A percentile compares a stretch with the other conserved stretches of the same genome.
Evolutionary conservation across 1,139 yeast species (phyloP).

Genomic region (Waltiozyma sp.): DNA sequence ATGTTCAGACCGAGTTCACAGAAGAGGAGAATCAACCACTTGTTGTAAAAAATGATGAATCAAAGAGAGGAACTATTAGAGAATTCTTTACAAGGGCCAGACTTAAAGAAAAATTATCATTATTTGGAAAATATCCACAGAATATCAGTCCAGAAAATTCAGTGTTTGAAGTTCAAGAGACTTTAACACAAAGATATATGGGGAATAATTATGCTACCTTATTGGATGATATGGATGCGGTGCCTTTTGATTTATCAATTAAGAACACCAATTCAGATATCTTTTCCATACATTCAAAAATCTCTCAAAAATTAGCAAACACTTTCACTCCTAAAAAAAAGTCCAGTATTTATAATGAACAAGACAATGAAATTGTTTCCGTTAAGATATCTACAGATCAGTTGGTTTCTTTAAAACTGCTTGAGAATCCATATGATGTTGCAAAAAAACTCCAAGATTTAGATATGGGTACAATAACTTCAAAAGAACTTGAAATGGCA

Average conservation of each 20-base stretch:
- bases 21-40: not conserved
- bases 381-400: not conserved
- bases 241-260: constrained; percentile 13
- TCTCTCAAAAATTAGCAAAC: constrained; percentile 8
- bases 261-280: constrained; percentile 2
- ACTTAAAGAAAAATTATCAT: not conserved
- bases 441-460: not conserved
- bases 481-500: not conserved
- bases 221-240: constrained; percentile 13
- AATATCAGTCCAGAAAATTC: not conserved
- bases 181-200: constrained; percentile 18
- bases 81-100: constrained; percentile 3
- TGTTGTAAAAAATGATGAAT: not conserved
- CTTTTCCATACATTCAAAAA: constrained; percentile 4
- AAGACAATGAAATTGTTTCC: not conserved
- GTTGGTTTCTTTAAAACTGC: no score
- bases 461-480: not conserved
- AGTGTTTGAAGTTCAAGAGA: constrained; percentile 11
- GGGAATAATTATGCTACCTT: constrained; percentile 11
- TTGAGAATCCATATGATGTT: not conserved
- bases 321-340: constrained; percentile 9
- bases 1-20: no score
- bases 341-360: not conserved
- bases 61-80: constrained; percentile 1
- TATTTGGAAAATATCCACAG: not conserved